Evolutionary conservation across 129 eudicot species (phyloP), one percentile per base, ranked within the genome.

Genomic region (Sambucus nigra): DNA sequence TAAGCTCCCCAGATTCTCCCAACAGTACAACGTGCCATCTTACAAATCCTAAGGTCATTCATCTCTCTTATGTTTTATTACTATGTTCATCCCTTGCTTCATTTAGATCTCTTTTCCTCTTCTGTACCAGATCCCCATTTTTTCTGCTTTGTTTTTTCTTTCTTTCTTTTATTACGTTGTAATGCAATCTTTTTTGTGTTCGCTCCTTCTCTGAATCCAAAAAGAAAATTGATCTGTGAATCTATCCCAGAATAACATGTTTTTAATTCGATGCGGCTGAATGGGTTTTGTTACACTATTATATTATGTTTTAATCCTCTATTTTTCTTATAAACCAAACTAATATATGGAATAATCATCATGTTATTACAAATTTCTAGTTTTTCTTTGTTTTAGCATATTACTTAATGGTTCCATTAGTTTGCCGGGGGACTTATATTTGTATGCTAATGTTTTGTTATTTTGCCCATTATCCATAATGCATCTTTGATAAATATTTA

Each of bases 401-500:
- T n/a, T 21, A 2, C 15, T 15, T 24, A 21, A 21, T 38, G 14
- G 2, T 3, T 55, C 11, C 14, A 2, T 56, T 56, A 6, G 11
- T 38, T 56, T 5, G 1, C 32, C 15, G 25, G 61, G 32, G 20
- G 16, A 24, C 41, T 24, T 3, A 25, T 41, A 57, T 20, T 8
- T 57, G 35, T n/a, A 24, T 15, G 35, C 4, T 29, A 29, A 29
- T 3, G 4, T 29, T 29, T 29, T 35, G 42, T 7, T 35, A 35
- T 7, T 35, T 60, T 41, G 46, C 28, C 15, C 28, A 20, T 60
- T 41, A 60, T 46, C 15, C 28, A 20, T 46, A 17, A 26, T 58
- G n/a, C n/a, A 7, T 68, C 1, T 19, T 2, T 48, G 25, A 48
- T 35, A 46, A 23, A 50, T 47, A 53, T 68, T 74, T 64, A 8